Evolutionary conservation across 2,329 filamentous ascomycete genomes (phyloP).

Genomic region (Verticillium isaacii): DNA sequence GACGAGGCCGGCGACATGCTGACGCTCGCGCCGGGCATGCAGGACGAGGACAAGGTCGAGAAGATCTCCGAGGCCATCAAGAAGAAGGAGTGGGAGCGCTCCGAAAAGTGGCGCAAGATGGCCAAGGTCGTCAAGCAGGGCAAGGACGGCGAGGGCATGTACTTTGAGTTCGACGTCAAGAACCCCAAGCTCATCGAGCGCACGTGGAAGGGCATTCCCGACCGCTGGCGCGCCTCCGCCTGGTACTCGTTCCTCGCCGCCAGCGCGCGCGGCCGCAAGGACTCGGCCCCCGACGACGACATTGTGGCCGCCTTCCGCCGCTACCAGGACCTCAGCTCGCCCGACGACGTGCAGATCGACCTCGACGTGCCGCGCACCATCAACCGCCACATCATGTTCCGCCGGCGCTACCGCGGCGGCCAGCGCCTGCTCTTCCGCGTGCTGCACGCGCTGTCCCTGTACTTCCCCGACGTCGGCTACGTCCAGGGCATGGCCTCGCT

Average conservation of each 20-base stretch:
- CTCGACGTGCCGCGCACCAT: constrained; percentile 95
- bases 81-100: constrained; percentile 56
- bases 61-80: constrained; percentile 51
- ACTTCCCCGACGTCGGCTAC: constrained; percentile 88
- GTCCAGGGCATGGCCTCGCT: constrained; percentile 97
- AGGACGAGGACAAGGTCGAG: constrained; percentile 49
- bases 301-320: constrained; percentile 69
- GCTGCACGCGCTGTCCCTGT: constrained; percentile 84
- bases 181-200: constrained; percentile 84
- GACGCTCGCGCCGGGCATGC: constrained; percentile 51
- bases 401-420: constrained; percentile 82
- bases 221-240: constrained; percentile 86
- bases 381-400: constrained; percentile 95
- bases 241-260: constrained; percentile 90
- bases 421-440: constrained; percentile 90
- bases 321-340: constrained; percentile 68
- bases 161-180: constrained; percentile 74
- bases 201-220: constrained; percentile 97
- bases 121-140: constrained; percentile 51
- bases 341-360: constrained; percentile 95
- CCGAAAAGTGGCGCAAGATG: constrained; percentile 67
- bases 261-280: constrained; percentile 62
- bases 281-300: constrained; percentile 64
- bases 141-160: constrained; percentile 50
- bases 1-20: constrained; percentile 66